Percentiles rank a stretch among this genome's conserved stretches.
phyloP scores from a whole-genome alignment of 352 stramenopile species.

The Globisporangium uncinulatum region DNA sequence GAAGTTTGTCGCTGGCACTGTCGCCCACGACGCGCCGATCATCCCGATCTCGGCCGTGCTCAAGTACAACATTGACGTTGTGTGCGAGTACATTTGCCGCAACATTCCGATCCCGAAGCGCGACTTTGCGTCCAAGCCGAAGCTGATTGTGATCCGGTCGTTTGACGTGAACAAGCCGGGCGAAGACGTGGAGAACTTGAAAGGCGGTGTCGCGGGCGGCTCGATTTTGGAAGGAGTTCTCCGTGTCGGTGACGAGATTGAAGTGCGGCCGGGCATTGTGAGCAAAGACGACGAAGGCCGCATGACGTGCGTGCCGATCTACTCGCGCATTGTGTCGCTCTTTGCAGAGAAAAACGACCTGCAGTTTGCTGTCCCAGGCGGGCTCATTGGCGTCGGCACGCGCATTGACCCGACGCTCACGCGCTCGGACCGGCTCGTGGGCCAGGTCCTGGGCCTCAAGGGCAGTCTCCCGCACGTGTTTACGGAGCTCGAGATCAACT shows the following conservation, averaged over 20 bases:
- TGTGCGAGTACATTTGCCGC: constrained; percentile 99
- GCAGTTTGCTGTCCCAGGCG: constrained; percentile 98
- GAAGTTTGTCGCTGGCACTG: constrained; percentile 86
- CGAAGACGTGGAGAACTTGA: constrained; percentile 97
- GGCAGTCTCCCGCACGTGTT: constrained; percentile 98
- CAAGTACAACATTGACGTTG: constrained; percentile 99
- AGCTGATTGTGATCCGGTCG: constrained; percentile 99
- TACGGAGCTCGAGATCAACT: constrained; percentile 99
- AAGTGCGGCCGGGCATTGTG: constrained; percentile 98
- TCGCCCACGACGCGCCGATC: constrained; percentile 97
- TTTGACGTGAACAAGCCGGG: constrained; percentile 99
- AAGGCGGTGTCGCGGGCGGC: constrained; percentile 89
- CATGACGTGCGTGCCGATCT: constrained; percentile 93
- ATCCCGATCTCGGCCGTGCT: constrained; percentile 99
- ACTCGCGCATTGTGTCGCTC: constrained; percentile 94
- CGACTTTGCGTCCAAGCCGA: constrained; percentile 97
- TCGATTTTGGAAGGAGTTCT: constrained; percentile 97
- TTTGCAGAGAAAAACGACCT: constrained; percentile 99
- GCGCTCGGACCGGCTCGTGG: constrained; percentile 98
- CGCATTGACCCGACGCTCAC: constrained; percentile 99
- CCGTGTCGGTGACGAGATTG: constrained; percentile 97
- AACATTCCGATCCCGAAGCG: constrained; percentile 98
- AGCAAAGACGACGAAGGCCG: constrained; percentile 97
- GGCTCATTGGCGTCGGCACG: constrained; percentile 99
- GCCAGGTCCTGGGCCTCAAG: constrained; percentile 97